Evolutionary conservation across 2,329 filamentous ascomycete genomes (phyloP).

Genomic region (Aspergillus amoenus): DNA sequence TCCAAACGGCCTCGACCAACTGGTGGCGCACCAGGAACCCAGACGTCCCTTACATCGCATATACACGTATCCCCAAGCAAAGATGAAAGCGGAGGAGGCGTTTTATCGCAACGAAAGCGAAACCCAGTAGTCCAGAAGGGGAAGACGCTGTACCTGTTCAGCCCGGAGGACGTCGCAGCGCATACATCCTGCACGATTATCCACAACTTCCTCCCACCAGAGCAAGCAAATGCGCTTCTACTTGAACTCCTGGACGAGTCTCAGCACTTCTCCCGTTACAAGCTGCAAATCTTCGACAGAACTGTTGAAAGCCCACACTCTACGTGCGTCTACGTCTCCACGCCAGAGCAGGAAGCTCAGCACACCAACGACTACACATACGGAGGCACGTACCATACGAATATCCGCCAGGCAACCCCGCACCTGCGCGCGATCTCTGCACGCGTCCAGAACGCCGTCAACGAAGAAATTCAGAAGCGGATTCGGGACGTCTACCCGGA

Average conservation of each 20-base stretch:
- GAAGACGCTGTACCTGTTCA: conserved; percentile 78
- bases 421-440: conserved; percentile 69
- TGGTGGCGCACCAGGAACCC: conserved; percentile 48
- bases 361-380: conserved; percentile 83
- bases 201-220: conserved; percentile 77
- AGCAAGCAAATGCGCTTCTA: conserved; percentile 72
- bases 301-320: conserved; percentile 85
- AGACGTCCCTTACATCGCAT: conserved; percentile 61
- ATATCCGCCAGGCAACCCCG: conserved; percentile 74
- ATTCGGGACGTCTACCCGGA: conserved; percentile 67
- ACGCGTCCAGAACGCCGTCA: conserved; percentile 73
- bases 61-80: conserved; percentile 43
- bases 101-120: conserved; percentile 14
- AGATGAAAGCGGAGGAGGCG: conserved; percentile 27
- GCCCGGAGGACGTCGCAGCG: conserved; percentile 74
- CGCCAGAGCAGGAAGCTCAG: conserved; percentile 63
- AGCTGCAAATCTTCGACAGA: conserved; percentile 85
- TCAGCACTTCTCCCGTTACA: conserved; percentile 65
- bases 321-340: conserved; percentile 78
- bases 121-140: conserved; percentile 65
- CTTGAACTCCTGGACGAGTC: conserved; percentile 73
- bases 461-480: conserved; percentile 69
- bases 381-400: conserved; percentile 72
- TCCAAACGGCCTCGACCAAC: conserved; percentile 17
- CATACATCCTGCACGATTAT: conserved; percentile 90